Base-by-base conservation (phyloP, 2,329 filamentous ascomycete species). In the Lecanicillium sp. region DNA sequence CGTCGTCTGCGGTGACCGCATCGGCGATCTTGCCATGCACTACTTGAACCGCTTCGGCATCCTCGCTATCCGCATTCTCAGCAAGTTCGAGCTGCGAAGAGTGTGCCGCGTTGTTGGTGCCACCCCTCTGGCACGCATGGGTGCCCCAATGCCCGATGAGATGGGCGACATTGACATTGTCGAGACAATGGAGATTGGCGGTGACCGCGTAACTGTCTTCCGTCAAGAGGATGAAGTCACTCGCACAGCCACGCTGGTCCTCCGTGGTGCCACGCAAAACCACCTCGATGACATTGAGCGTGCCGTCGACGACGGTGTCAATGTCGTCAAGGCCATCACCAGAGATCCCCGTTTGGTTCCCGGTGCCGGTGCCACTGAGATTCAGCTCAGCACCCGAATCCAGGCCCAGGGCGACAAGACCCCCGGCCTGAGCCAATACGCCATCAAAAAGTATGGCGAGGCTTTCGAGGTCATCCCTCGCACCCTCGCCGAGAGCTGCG, bases 101-200 rank as follows among this genome's bases (percentile, higher is more conserved):
- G 72, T 96, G 54, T 98, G 94, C 74, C 83, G 92, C 46, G 92
- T 98, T 17, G 90, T 96, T 37, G 90, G 90, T 46, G 92, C 92
- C 41, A 95, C 92, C 12, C 92, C 92, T n/a, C 75, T 98, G 45
- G 94, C 94, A 38, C 83, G 92, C 53, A 73, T 98, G 34, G 92
- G 92, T 48, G 92, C 94, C 13, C 92, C 92, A 32, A 98, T 98
- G 92, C 92, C 94, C n/a, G 92, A 98, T 52, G 92, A 98, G 73
- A 96, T 95, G 89, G 92, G 92, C 48, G 83, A 67, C 52, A 80
- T 98, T 47, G 92, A 98, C 59, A 64, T 98, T 41, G 92, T 98
- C 22, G 92, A 98, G 74, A 96, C 94, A 2, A 75, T 94, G 32
- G 92, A 98, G 66, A 96, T 98, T 59, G 92, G 92, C 48, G 92